Percentiles rank a stretch among this genome's conserved stretches.
These are phyloP conservation scores for Penicillium griseofulvum DNA, from an alignment of 2,329 filamentous ascomycete genomes.

Conservation along the genomic window DNA sequence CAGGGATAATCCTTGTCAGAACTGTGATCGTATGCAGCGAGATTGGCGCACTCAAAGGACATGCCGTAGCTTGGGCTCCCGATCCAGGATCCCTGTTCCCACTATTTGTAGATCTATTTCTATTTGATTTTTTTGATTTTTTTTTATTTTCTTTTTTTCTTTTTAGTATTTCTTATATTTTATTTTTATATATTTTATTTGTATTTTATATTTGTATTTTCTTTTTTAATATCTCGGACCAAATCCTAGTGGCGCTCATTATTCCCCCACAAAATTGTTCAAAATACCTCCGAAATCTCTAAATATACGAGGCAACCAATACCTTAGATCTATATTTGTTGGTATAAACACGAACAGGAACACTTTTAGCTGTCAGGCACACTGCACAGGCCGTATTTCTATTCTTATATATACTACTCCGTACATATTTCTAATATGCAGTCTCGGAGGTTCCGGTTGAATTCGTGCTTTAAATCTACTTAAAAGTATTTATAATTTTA, in stretches of 20 bases:
- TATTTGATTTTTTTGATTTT: background rate
- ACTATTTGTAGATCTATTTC: slow-evolving; percentile 21
- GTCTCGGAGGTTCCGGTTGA: too few relatives aligned
- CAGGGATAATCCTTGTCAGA: slow-evolving; percentile 23
- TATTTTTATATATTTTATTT: background rate
- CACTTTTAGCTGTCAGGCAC: too few relatives aligned
- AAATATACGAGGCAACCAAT: too few relatives aligned
- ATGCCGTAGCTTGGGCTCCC: slow-evolving; percentile 20
- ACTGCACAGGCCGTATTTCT: too few relatives aligned
- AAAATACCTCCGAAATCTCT: too few relatives aligned
- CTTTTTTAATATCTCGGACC: background rate
- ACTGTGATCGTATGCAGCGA: slow-evolving; percentile 18
- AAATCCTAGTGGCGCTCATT: slow-evolving; percentile 15
- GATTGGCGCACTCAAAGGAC: slow-evolving; percentile 11
- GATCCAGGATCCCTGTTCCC: slow-evolving; percentile 20
- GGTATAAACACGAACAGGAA: too few relatives aligned
- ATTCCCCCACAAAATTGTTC: slow-evolving; percentile 6
- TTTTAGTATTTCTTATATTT: background rate
- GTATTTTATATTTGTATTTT: background rate
- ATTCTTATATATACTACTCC: too few relatives aligned
- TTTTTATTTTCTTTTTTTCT: background rate
- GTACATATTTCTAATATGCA: too few relatives aligned
- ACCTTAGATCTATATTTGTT: too few relatives aligned
- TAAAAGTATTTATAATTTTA: too few relatives aligned
- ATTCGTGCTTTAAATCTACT: too few relatives aligned